Evolutionary conservation across 2,329 filamentous ascomycete species (phyloP), one percentile per base, ranked within the genome.

Genomic region (Penicillium oxalicum): DNA sequence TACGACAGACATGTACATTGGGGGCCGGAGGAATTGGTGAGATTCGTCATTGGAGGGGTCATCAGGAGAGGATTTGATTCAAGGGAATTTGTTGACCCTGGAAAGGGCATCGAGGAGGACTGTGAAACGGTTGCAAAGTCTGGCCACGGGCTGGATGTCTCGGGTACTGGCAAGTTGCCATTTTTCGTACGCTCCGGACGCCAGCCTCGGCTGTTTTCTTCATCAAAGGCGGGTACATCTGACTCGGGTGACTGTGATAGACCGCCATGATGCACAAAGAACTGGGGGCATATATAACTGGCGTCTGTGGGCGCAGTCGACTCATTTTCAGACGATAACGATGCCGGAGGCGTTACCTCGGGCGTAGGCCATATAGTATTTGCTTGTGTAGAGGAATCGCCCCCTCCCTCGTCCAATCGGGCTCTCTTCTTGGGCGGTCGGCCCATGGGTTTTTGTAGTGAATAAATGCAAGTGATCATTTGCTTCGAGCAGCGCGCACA

Each of bases 401-500:
- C 34, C 33, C 54, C 54, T 33, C 59, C 52, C 6, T 68, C 59
- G 8, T 68, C 62, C 34, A 64, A 58, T 35, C 63, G 60, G 35
- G 60, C 57, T 43, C 65, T 65, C 51, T 68, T 71, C 61, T 73
- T 74, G 18, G 69, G 70, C 1, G 73, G 73, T 12, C 73, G 64
- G 26, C 73, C 73, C 73, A 75, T 75, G 52, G 69, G 71, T 55
- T 75, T 75, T 56, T 75, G 73, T 47, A 68, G 56, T 4, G 73
- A 75, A 55, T 75, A 75, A 47, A 73, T 68, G 52, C 73, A 75
- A 43, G 47, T 42, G 25, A 75, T 59, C 4, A 61, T 61, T 49
- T 75, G 71, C 44, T 69, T 71, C 34, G 65, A 45, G 51, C 73
- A 75, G 47, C 73, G 67, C 46, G 55, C 61, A 50, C 73, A 75